A percentile compares a stretch with the other conserved stretches of the same genome.
Conservation (phyloP, 2,329 filamentous ascomycete genomes). For the Sclerotinia borealis region DNA sequence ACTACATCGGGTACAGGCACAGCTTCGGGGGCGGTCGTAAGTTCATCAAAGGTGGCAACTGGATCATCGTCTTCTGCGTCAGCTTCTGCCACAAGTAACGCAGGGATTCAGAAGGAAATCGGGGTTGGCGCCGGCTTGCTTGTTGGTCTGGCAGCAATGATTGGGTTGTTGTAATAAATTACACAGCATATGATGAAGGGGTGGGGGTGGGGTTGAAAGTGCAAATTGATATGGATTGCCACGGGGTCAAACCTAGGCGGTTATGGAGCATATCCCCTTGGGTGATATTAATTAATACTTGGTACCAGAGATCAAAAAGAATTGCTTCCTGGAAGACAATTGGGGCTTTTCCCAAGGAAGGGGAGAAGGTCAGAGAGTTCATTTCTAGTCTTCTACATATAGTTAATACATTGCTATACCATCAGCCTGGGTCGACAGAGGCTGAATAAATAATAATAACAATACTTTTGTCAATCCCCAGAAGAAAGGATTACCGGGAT, state of each 20-base stretch:
- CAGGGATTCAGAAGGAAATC: conserved; percentile 19
- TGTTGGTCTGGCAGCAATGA: conserved; percentile 23
- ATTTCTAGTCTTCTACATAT: not conserved
- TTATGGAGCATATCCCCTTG: not conserved
- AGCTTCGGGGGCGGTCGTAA: not conserved
- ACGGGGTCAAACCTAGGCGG: not conserved
- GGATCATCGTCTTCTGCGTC: conserved; percentile 9
- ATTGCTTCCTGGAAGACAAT: not conserved
- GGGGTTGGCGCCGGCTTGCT: conserved; percentile 25
- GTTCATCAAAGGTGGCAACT: not conserved
- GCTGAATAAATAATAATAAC: not conserved
- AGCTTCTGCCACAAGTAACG: conserved; percentile 17
- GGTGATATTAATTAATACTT: not conserved
- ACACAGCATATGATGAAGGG: not conserved
- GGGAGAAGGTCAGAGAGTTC: not conserved
- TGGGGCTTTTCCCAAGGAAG: not conserved
- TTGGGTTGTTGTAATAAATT: conserved; percentile 21
- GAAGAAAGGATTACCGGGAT: not conserved
- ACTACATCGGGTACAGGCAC: not conserved
- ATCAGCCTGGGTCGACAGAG: too few relatives aligned
- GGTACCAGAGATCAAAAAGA: not conserved
- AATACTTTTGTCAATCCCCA: not conserved
- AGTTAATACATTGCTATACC: not conserved
- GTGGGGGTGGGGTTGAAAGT: not conserved
- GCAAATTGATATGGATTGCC: not conserved